Evolutionary conservation across 2,329 filamentous ascomycete species (phyloP), one percentile per base, ranked within the genome.

Genomic region (Dendrostoma leiphaemia): DNA sequence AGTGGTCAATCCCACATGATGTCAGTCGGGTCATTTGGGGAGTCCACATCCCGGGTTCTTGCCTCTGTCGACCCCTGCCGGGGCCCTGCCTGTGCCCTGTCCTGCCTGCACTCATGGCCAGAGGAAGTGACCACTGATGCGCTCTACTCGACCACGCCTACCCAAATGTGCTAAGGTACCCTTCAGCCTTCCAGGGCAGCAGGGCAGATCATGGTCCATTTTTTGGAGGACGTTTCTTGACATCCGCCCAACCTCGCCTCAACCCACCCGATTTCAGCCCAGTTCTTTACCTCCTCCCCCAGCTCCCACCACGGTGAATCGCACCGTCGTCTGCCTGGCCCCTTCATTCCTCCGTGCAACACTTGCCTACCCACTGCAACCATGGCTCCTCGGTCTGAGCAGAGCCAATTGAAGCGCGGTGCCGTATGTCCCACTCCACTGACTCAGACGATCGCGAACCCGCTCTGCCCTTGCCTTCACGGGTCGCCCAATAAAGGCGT

Each of bases 371-470:
- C n/a, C 24, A 40, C 23, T 29, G 38, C 43, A 40, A 56, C 34
- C 50, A 62, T 62, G 60, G 57, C 59, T 60, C 60, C 60, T 44
- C 64, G 62, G 51, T 47, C 58, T 35, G 64, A 66, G 58, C 59
- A 57, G 53, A 65, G 63, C 61, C 63, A 65, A 58, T 60, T 65
- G 53, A 66, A 66, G 59, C 59, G 64, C 51, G 47, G 58, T 60
- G 62, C 63, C 32, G 64, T 66, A 65, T 45, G 64, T 65, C 46
- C 40, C 15, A 58, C 48, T 48, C 43, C 53, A 48, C 26, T 54
- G 21, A 29, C 47, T 35, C 48, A 43, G 37, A 49, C 34, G 19
- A 34, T 38, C 44, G 17, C 37, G 26, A 24, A 32, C 44, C 28
- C 26, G 15, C 43, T 23, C 34, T 29, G 15, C 47, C 28, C 19